These are phyloP conservation scores for Pseudoturritis turrita DNA, from an alignment of 345 rosid genomes.

Conservation along the genomic window DNA sequence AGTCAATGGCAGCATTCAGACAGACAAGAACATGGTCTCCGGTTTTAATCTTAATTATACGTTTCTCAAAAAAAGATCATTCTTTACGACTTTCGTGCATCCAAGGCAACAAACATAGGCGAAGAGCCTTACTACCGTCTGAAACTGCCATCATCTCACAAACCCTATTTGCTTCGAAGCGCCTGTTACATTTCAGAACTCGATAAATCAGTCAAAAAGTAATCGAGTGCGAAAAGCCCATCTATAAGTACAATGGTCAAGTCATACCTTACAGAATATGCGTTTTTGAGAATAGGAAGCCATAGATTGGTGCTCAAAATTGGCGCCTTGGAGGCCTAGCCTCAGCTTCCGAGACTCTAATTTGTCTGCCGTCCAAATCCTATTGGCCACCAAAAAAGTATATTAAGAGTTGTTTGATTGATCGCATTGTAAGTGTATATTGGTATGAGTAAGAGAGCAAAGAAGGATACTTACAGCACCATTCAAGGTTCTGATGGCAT, in stretches of 20 bases:
- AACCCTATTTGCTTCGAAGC: slow-evolving; percentile 23
- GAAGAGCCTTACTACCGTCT: slow-evolving; percentile 14
- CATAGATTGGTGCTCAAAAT: slow-evolving; percentile 41
- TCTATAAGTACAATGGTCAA: background rate
- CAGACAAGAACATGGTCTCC: slow-evolving; percentile 23
- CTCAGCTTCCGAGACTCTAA: slow-evolving; percentile 86
- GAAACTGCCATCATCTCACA: slow-evolving; percentile 31
- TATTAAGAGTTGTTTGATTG: background rate
- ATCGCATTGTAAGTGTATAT: background rate
- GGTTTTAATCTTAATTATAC: slow-evolving; percentile 4
- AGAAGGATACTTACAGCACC: slow-evolving; percentile 62
- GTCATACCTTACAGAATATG: slow-evolving; percentile 33
- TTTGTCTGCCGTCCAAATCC: slow-evolving; percentile 88
- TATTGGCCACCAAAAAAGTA: slow-evolving; percentile 23
- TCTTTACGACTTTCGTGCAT: slow-evolving; percentile 19
- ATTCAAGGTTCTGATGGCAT: slow-evolving; percentile 64
- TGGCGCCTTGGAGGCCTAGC: slow-evolving; percentile 79
- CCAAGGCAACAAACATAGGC: slow-evolving; percentile 13
- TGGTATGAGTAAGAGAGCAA: background rate
- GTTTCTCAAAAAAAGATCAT: slow-evolving; percentile 22
- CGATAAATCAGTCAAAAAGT: background rate
- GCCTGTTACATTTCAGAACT: slow-evolving; percentile 16
- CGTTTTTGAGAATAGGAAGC: slow-evolving; percentile 23
- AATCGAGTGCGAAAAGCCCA: background rate
- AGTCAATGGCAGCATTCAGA: slow-evolving; percentile 29